Conservation (phyloP, 805 yeast genomes). For the Lachancea fermentati region DNA sequence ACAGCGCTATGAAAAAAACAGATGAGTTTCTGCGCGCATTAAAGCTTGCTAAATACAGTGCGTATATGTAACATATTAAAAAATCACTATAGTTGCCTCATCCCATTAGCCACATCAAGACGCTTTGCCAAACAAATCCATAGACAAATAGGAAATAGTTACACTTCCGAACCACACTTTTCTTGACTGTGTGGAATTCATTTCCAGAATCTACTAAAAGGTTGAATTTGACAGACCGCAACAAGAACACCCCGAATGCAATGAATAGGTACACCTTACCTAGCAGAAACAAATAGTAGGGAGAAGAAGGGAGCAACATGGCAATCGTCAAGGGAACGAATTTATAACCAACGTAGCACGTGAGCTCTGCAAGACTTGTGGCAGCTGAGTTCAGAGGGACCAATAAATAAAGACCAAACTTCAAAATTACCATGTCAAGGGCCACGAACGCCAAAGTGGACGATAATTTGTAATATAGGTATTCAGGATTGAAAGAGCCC, state of each 20-base stretch:
- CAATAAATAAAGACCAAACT: conserved; percentile 76
- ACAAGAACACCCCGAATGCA: conserved; percentile 59
- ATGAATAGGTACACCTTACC: conserved; percentile 45
- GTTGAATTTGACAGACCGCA: conserved; percentile 48
- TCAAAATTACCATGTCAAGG: conserved; percentile 69
- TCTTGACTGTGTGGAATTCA: conserved; percentile 39
- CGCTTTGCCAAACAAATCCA: conserved; percentile 73
- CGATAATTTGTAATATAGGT: conserved; percentile 81
- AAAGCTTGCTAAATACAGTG: neutral
- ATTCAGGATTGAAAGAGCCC: conserved; percentile 89
- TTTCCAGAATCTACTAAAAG: conserved; percentile 40
- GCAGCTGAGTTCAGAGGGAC: conserved; percentile 25
- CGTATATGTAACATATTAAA: neutral
- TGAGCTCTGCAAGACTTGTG: conserved; percentile 67
- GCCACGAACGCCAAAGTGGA: conserved; percentile 79
- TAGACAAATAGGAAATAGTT: conserved; percentile 84
- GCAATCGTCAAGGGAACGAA: conserved; percentile 72
- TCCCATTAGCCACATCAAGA: conserved; percentile 67
- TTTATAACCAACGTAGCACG: conserved; percentile 90
- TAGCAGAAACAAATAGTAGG: conserved; percentile 37
- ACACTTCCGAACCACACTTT: conserved; percentile 68
- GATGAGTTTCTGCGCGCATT: too few relatives aligned
- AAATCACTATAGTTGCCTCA: conserved; percentile 8
- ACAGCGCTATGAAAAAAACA: too few relatives aligned
- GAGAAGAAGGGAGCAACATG: conserved; percentile 46